Base-by-base conservation (phyloP, 2,329 filamentous ascomycete species). In the Dothideomycetes sp. region DNA sequence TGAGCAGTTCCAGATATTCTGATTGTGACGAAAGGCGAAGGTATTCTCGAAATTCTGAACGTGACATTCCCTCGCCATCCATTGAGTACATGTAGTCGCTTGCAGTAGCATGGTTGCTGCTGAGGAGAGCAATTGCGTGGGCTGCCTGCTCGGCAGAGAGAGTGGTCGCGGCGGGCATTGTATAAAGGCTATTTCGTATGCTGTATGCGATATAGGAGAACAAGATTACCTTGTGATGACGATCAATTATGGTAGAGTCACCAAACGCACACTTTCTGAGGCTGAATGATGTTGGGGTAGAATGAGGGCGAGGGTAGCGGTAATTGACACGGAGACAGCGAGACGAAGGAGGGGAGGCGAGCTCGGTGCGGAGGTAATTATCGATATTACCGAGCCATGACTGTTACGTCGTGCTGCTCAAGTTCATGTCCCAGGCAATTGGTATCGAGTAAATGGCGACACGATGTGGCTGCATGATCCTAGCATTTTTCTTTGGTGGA, bases 1-100 rank as follows among this genome's bases (percentile, higher is more conserved):
- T 15, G 7, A 46, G 32, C 2, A 43, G 22, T 16, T 46, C 44
- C 8, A 35, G 19, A 31, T 46, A 46, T 27, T 46, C 44, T 5
- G 40, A 27, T 17, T 30, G 36, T n/a, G 31, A 34, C 34, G 36
- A 36, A 11, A 14, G 18, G 24, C 34, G 34, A 4, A 41, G 30
- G 8, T 36, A n/a, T 5, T n/a, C 11, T 19, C 30, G 31, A 7
- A 30, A 31, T 19, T 41, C 39, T 4, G 9, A n/a, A 7, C 35
- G 39, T 1, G 5, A 32, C 14, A 29, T 16, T 3, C 29, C 34
- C 10, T 33, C 30, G n/a, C 31, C 39, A 5, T 27, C 31, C 18
- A 31, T 15, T 9, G 5, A 7, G 29, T 41, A 34, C 18, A 41
- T 9, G 16, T 41, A 41, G 14, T 19, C 29, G 30, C 34, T 41